phyloP scores from a whole-genome alignment of 371 early-diverging fungal species.

The Gilbertella persicaria region DNA sequence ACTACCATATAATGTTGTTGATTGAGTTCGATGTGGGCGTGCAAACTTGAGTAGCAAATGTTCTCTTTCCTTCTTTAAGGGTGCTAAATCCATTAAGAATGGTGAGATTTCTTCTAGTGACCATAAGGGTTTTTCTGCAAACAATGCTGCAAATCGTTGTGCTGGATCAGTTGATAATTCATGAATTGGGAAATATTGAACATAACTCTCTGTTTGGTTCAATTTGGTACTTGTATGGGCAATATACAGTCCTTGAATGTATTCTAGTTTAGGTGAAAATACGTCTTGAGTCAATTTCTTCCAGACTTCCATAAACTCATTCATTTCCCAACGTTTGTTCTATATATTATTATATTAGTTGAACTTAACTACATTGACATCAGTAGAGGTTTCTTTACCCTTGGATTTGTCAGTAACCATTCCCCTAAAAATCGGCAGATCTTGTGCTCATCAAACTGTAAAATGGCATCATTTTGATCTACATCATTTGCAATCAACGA shows the following conservation, averaged over 20 bases:
- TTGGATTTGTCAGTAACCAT: constrained; percentile 27
- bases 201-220: constrained; percentile 23
- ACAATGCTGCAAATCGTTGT: constrained; percentile 52
- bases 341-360: constrained; percentile 3
- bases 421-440: constrained; percentile 46
- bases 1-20: constrained; percentile 35
- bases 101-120: constrained; percentile 51
- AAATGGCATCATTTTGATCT: neutral
- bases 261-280: constrained; percentile 32
- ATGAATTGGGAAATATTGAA: constrained; percentile 51
- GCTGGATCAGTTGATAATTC: constrained; percentile 56
- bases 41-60: constrained; percentile 52
- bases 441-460: constrained; percentile 28
- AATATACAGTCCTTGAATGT: constrained; percentile 28
- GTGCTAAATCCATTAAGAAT: constrained; percentile 53
- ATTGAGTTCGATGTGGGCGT: constrained; percentile 25
- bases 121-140: constrained; percentile 55
- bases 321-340: constrained; percentile 52
- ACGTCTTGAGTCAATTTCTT: constrained; percentile 35
- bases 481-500: constrained; percentile 17
- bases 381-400: constrained; percentile 6
- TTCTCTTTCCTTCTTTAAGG: constrained; percentile 52
- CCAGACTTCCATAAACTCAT: constrained; percentile 54
- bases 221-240: constrained; percentile 21
- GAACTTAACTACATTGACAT: no score